These are phyloP conservation scores for Mychonastes homosphaera DNA, from an alignment of 139 green algal genomes.

Conservation along the genomic window DNA sequence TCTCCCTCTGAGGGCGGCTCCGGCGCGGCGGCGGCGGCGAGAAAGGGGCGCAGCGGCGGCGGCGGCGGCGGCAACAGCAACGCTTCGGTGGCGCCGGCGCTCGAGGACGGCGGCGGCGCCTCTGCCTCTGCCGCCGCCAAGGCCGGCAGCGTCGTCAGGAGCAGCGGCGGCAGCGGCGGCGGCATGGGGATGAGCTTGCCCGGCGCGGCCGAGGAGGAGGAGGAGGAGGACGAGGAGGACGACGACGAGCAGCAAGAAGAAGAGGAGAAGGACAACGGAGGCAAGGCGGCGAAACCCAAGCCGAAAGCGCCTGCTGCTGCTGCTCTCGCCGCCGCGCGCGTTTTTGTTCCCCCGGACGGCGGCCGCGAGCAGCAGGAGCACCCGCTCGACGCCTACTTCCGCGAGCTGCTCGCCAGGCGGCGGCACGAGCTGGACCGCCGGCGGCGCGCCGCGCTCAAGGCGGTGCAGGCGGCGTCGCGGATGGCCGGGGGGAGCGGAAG, in stretches of 20 bases:
- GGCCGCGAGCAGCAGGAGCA: constrained; percentile 27
- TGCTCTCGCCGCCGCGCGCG: neutral
- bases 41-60: too few species aligned
- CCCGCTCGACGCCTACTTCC: constrained; percentile 59
- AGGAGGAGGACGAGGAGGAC: constrained; percentile 9
- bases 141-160: too few species aligned
- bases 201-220: constrained; percentile 4
- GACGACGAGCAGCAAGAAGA: neutral
- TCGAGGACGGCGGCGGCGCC: too few species aligned
- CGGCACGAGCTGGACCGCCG: constrained; percentile 28
- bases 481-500: too few species aligned
- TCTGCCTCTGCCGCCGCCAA: too few species aligned
- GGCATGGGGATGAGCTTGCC: too few species aligned
- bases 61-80: too few species aligned
- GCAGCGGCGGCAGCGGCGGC: too few species aligned
- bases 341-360: neutral
- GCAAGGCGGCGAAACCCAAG: neutral
- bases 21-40: constrained; percentile 6
- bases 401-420: constrained; percentile 40
- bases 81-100: too few species aligned
- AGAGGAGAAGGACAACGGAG: neutral
- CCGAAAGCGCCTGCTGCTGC: neutral
- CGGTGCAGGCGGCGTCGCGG: constrained; percentile 17
- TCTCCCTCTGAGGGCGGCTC: too few species aligned
- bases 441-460: constrained; percentile 11